Evolutionary conservation across 306 rosid species (phyloP), one percentile per base, ranked within the genome.

Genomic region (Heteromeles arbutifolia): DNA sequence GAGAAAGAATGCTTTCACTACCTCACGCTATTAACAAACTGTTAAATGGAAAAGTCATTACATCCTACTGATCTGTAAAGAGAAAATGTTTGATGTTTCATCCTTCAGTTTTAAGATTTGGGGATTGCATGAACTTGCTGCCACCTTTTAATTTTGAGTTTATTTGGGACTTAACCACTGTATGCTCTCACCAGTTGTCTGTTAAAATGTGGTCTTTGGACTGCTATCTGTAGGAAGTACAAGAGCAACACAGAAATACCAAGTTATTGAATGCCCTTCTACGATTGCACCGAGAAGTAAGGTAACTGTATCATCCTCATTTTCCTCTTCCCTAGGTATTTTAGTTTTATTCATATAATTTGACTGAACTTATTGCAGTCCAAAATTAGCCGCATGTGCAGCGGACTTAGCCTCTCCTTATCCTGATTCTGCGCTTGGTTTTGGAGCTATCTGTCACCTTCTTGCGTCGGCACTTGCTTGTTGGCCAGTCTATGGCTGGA

Each of bases 401-500:
- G 89, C 95, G 11, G 97, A 90, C 78, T 82, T 92, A 70, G 86
- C 91, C 52, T 83, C 97, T 75, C 88, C 93, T 29, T 86, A 86
- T 82, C 99, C 99, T 45, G 90, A 86, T 75, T 84, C 90, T 77
- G 96, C 97, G 5, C 86, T 95, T 76, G 97, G 99, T 65, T 95
- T 89, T 85, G 99, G 99, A 84, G 93, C 97, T 77, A 89, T 89
- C 77, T 90, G 99, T 82, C 99, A 92, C 84, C 92, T 95, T 62
- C 70, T 88, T 81, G 93, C 82, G 68, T 90, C 99, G 4, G 84
- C 96, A 41, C 96, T 95, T 83, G 92, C 99, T 75, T 92, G 89
- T 84, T 95, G 99, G 99, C 97, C 99, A 28, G 86, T 90, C 37
- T 77, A 86, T 86, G 97, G 99, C 34, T 95, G 99, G 99, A 87